phyloP scores from a whole-genome alignment of 78 protist species.

The Polysphondylium violaceum region DNA sequence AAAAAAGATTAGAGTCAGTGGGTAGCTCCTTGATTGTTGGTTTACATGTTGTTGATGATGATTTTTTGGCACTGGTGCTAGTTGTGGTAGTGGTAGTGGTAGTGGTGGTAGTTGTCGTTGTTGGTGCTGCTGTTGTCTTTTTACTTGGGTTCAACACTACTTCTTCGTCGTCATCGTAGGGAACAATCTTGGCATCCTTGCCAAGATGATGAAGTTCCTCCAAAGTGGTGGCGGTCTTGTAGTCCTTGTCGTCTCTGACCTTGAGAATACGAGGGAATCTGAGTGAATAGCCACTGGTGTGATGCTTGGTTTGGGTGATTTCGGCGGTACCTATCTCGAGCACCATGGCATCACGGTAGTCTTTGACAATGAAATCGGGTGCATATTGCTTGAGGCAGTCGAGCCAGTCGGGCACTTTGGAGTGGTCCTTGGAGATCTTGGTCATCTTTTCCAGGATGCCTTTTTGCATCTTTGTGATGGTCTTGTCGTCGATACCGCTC shows the following conservation, averaged over 20 bases:
- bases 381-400: constrained; percentile 19
- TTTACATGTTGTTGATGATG: not conserved
- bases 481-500: constrained; percentile 79
- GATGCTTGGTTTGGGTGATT: constrained; percentile 64
- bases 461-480: constrained; percentile 64
- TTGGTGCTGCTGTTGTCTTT: not conserved
- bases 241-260: constrained; percentile 86
- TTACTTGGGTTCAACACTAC: not conserved
- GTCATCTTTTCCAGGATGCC: constrained; percentile 29
- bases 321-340: constrained; percentile 90
- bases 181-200: constrained; percentile 56
- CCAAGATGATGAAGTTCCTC: constrained; percentile 46
- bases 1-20: too few relatives aligned
- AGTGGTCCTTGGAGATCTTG: constrained; percentile 21
- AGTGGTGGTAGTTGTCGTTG: not conserved
- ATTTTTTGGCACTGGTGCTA: not conserved
- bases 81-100: constrained; percentile 47
- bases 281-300: constrained; percentile 85
- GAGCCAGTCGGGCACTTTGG: constrained; percentile 84
- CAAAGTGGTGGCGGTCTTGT: constrained; percentile 59
- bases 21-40: not conserved
- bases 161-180: not conserved
- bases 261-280: constrained; percentile 87
- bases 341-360: constrained; percentile 82
- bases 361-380: constrained; percentile 84